phyloP scores from a whole-genome alignment of 2,329 filamentous ascomycete genomes.

The Epichloe gansuensis region DNA sequence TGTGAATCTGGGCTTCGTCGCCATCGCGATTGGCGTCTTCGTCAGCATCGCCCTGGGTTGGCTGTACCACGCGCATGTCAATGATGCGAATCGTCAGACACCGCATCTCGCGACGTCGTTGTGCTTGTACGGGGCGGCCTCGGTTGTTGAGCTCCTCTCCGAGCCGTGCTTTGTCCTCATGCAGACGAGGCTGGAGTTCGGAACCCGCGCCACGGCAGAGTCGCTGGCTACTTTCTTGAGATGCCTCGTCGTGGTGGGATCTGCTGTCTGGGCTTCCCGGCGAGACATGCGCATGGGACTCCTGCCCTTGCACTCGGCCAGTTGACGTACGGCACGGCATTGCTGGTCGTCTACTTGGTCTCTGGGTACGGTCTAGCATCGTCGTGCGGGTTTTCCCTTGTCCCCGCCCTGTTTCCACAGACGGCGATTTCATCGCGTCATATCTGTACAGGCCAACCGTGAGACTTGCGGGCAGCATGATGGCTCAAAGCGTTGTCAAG shows the following conservation, averaged over 20 bases:
- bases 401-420: slow-evolving; percentile 28
- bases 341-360: slow-evolving; percentile 59
- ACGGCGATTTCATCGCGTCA: slow-evolving; percentile 35
- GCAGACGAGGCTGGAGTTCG: slow-evolving; percentile 70
- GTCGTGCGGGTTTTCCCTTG: slow-evolving; percentile 55
- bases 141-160: slow-evolving; percentile 62
- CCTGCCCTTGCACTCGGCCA: slow-evolving; percentile 79
- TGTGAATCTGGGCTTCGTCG: slow-evolving; percentile 79
- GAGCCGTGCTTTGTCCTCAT: slow-evolving; percentile 86
- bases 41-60: slow-evolving; percentile 53
- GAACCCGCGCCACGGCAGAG: slow-evolving; percentile 70
- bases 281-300: slow-evolving; percentile 50
- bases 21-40: slow-evolving; percentile 54
- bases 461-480: slow-evolving; percentile 66
- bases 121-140: slow-evolving; percentile 42
- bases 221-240: slow-evolving; percentile 67
- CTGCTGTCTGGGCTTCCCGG: slow-evolving; percentile 51
- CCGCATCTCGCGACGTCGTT: slow-evolving; percentile 49
- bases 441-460: slow-evolving; percentile 61
- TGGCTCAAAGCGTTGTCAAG: slow-evolving; percentile 80
- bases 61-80: slow-evolving; percentile 50
- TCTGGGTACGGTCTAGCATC: slow-evolving; percentile 46
- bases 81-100: slow-evolving; percentile 36
- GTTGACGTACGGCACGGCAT: slow-evolving; percentile 55
- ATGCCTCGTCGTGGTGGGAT: slow-evolving; percentile 61